phyloP scores from a whole-genome alignment of 192 early-diverging fungal species.

The Podila epicladia region DNA sequence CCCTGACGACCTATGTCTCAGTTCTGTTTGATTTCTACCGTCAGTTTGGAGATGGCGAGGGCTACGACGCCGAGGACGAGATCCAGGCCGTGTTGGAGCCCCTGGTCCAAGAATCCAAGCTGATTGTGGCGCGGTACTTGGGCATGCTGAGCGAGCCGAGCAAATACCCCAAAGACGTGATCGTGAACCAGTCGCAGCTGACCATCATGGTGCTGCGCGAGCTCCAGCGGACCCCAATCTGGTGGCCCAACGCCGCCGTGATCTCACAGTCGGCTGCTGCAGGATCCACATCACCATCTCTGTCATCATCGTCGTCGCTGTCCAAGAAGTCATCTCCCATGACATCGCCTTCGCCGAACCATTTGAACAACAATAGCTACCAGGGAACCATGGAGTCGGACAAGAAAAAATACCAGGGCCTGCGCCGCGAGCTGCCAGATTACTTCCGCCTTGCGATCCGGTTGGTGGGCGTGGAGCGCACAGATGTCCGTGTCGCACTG shows the following conservation, averaged over 20 bases:
- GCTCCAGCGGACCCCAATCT: slow-evolving; percentile 49
- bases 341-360: slow-evolving; percentile 15
- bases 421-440: slow-evolving; percentile 53
- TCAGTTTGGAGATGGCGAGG: slow-evolving; percentile 61
- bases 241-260: slow-evolving; percentile 49
- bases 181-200: slow-evolving; percentile 55
- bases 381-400: slow-evolving; percentile 22
- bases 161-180: slow-evolving; percentile 55
- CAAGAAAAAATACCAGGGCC: slow-evolving; percentile 47
- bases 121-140: slow-evolving; percentile 51
- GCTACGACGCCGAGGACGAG: slow-evolving; percentile 39
- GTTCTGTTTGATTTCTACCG: slow-evolving; percentile 78
- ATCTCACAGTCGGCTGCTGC: slow-evolving; percentile 3
- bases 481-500: slow-evolving; percentile 52
- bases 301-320: slow-evolving; percentile 6
- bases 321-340: slow-evolving; percentile 19
- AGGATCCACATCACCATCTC: background rate
- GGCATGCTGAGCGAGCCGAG: slow-evolving; percentile 50
- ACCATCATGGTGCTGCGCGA: slow-evolving; percentile 57
- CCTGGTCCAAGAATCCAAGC: slow-evolving; percentile 53
- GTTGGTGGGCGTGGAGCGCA: slow-evolving; percentile 52
- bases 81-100: slow-evolving; percentile 52
- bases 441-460: slow-evolving; percentile 53
- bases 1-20: slow-evolving; percentile 69
- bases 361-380: slow-evolving; percentile 1